Conservation (phyloP, 805 yeast species). For the Kuraishia ogatae region DNA sequence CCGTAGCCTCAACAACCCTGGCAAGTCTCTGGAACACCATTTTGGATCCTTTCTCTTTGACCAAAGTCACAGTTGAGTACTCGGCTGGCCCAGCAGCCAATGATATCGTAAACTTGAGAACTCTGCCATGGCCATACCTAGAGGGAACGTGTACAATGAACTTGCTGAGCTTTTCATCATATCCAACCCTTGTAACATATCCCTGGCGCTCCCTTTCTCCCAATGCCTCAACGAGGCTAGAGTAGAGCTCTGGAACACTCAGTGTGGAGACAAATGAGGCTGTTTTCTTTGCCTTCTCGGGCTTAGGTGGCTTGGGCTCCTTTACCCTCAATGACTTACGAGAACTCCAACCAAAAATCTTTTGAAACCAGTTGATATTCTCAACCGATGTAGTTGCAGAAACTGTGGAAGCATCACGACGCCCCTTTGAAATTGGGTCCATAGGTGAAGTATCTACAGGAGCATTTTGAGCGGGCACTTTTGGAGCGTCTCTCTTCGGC, state of each 20-base stretch:
- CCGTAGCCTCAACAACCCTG: not conserved
- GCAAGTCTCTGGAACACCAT: conserved; percentile 1
- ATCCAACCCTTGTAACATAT: not conserved
- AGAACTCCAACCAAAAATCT: not conserved
- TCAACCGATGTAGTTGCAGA: not conserved
- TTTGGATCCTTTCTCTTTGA: not conserved
- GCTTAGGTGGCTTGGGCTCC: not conserved
- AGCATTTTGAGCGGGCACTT: conserved; percentile 7
- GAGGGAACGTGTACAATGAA: not conserved
- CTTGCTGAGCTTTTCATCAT: not conserved
- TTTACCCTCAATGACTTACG: not conserved
- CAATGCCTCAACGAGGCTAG: not conserved
- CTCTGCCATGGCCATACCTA: not conserved
- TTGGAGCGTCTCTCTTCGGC: conserved; percentile 6
- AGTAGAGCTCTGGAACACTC: not conserved
- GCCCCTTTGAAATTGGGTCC: conserved; percentile 11
- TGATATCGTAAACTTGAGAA: not conserved
- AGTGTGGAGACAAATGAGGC: not conserved
- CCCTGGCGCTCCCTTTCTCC: not conserved
- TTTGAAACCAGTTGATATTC: not conserved
- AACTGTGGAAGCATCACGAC: not conserved
- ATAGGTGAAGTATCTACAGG: conserved; percentile 17
- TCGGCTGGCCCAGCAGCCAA: not conserved
- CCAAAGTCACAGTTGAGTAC: not conserved
- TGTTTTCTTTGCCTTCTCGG: not conserved